Conservation (phyloP, 2,329 filamentous ascomycete genomes). For the Stenocarpella maydis region DNA sequence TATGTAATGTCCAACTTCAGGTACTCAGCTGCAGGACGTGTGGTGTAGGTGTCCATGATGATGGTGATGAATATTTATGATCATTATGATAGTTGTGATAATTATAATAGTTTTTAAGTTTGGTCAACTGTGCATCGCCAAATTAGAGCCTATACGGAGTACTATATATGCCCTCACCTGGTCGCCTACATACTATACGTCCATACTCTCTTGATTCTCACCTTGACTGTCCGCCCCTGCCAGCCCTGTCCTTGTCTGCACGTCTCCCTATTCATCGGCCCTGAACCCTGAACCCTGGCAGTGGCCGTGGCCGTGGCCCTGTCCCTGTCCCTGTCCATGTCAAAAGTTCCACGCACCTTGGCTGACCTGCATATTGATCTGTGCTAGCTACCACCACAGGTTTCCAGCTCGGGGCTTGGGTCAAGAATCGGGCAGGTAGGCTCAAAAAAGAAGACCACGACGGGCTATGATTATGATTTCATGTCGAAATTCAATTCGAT, state of each 20-base stretch:
- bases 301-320: not conserved
- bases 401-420: conserved; percentile 1
- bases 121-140: not conserved
- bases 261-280: not conserved
- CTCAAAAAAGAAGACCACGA: not conserved
- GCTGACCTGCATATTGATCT: conserved; percentile 22
- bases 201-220: too few relatives aligned
- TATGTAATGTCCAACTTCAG: not conserved
- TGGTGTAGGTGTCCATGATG: too few relatives aligned
- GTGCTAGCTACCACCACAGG: not conserved
- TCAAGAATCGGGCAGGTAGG: not conserved
- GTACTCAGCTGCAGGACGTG: too few relatives aligned
- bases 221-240: too few relatives aligned
- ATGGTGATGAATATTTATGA: too few relatives aligned
- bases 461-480: not conserved
- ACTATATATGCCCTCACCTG: not conserved
- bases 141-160: too few relatives aligned
- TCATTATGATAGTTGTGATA: too few relatives aligned
- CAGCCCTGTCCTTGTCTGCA: conserved; percentile 3
- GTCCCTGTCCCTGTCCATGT: conserved; percentile 5
- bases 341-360: not conserved
- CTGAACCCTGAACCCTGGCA: too few relatives aligned
- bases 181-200: too few relatives aligned
- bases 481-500: not conserved
- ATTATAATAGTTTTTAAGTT: not conserved